Evolutionary conservation across 192 early-diverging fungal genomes (phyloP).

Genomic region (Phycomyces nitens): DNA sequence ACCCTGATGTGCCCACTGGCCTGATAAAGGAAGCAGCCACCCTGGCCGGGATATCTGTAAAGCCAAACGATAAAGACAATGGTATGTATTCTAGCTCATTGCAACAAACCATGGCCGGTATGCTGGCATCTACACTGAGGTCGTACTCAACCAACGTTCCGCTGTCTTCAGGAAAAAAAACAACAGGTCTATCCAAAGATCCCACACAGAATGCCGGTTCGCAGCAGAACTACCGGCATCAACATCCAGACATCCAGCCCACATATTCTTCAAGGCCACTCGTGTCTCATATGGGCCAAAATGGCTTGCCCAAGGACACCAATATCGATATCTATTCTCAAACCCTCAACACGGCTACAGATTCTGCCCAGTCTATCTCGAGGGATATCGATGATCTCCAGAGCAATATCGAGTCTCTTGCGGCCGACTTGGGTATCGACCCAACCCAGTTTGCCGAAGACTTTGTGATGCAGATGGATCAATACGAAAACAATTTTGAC

Average conservation of each 20-base stretch:
- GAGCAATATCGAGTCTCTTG: constrained; percentile 13
- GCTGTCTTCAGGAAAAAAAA: neutral
- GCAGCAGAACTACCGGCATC: too few relatives aligned
- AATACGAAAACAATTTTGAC: neutral
- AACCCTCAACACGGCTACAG: constrained; percentile 4
- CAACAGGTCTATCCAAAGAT: too few relatives aligned
- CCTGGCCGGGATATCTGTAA: neutral
- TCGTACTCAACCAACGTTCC: neutral
- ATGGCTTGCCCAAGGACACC: neutral
- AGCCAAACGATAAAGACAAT: neutral
- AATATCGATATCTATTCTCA: neutral
- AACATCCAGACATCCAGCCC: too few relatives aligned
- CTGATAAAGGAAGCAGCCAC: neutral
- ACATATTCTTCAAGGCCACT: too few relatives aligned
- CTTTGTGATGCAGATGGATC: neutral
- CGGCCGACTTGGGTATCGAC: constrained; percentile 10
- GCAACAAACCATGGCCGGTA: too few relatives aligned
- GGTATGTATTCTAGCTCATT: neutral
- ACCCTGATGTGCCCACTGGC: neutral
- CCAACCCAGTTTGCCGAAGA: neutral
- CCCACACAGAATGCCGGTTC: too few relatives aligned
- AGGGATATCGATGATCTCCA: constrained; percentile 18
- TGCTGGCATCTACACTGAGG: neutral
- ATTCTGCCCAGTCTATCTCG: constrained; percentile 12
- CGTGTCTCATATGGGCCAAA: too few relatives aligned